A percentile compares a stretch with the other conserved stretches of the same genome.
Evolutionary conservation across 371 early-diverging fungal species (phyloP).

Genomic region (Nosema muscidifuracis): DNA sequence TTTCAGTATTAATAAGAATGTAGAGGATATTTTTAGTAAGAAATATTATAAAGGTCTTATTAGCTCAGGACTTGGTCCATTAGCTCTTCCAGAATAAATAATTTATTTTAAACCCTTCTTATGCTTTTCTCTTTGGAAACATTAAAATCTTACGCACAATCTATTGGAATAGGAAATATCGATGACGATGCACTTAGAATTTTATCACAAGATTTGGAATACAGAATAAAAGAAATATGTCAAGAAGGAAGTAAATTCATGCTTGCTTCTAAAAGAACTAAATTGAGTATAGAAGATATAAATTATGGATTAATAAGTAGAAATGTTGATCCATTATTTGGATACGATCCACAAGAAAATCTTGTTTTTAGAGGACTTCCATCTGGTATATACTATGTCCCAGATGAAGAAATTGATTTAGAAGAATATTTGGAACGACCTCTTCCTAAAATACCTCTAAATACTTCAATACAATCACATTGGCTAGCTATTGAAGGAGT

Average conservation of each 20-base stretch:
- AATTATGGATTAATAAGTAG: constrained; percentile 83
- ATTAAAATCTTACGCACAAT: constrained; percentile 68
- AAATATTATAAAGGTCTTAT: constrained; percentile 41
- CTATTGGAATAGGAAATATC: constrained; percentile 76
- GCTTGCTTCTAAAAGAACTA: constrained; percentile 80
- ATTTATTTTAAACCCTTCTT: too few species aligned
- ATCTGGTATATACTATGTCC: constrained; percentile 74
- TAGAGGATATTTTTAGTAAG: constrained; percentile 18
- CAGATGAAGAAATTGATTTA: constrained; percentile 90
- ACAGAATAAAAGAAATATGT: constrained; percentile 84
- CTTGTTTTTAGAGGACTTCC: constrained; percentile 66
- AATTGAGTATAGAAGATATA: constrained; percentile 79
- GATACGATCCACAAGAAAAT: constrained; percentile 72
- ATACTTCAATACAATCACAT: constrained; percentile 67
- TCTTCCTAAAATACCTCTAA: constrained; percentile 79
- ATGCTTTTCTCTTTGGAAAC: constrained; percentile 64
- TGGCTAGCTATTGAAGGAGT: constrained; percentile 98
- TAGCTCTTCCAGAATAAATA: constrained; percentile 22
- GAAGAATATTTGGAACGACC: constrained; percentile 78
- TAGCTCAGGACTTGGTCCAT: constrained; percentile 33
- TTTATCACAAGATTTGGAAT: constrained; percentile 87
- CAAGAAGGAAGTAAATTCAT: constrained; percentile 95
- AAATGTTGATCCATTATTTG: constrained; percentile 94
- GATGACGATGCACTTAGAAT: constrained; percentile 79
- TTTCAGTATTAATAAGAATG: constrained; percentile 9